These are phyloP conservation scores for Cercophora sp. DNA, from an alignment of 495 filamentous ascomycete species.

Conservation along the genomic window DNA sequence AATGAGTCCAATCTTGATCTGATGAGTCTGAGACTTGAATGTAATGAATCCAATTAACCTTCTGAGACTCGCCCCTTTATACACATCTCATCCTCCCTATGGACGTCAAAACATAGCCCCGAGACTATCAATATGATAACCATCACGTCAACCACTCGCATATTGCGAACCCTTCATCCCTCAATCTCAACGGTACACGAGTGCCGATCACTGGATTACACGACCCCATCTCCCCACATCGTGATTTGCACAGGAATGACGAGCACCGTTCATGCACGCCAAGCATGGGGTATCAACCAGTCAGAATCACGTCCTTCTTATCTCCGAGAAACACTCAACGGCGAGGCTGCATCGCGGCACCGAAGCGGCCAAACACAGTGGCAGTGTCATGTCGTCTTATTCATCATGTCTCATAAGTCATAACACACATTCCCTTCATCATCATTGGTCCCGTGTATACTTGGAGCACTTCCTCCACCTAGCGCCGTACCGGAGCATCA, in stretches of 20 bases:
- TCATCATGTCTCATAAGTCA: conserved; percentile 1
- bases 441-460: conserved; percentile 34
- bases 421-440: neutral
- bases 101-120: no score
- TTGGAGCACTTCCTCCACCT: conserved; percentile 47
- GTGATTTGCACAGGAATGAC: conserved; percentile 23
- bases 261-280: conserved; percentile 16
- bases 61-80: neutral
- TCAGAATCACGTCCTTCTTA: neutral
- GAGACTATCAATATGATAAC: neutral
- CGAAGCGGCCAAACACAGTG: neutral
- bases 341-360: conserved; percentile 5
- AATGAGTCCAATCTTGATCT: neutral
- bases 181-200: neutral
- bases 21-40: neutral
- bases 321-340: conserved; percentile 5
- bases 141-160: conserved; percentile 20
- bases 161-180: conserved; percentile 10
- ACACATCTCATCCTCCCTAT: neutral
- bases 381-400: neutral
- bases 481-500: conserved; percentile 47
- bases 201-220: neutral
- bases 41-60: neutral
- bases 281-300: no score
- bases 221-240: conserved; percentile 5